These are phyloP conservation scores for Crucihimalaya himalaica DNA, from an alignment of 345 rosid genomes.

Conservation along the genomic window DNA sequence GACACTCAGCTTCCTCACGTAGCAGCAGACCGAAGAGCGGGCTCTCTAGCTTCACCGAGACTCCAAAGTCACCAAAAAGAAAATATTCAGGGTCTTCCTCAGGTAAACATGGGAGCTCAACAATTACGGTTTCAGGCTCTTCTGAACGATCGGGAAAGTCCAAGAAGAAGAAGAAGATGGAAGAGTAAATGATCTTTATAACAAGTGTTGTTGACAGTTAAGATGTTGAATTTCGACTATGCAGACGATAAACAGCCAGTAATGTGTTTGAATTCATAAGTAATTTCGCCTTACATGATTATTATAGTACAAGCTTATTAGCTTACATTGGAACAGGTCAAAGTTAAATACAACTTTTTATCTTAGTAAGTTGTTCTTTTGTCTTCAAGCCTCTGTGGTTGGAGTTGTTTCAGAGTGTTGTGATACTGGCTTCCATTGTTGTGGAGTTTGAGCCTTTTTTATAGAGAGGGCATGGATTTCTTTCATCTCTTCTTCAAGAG, in stretches of 20 bases:
- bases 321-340: not conserved
- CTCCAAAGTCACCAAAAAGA: constrained; percentile 43
- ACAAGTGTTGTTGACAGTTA: constrained; percentile 1
- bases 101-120: constrained; percentile 17
- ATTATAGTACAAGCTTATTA: constrained; percentile 20
- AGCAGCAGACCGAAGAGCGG: constrained; percentile 52
- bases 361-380: not conserved
- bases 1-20: constrained; percentile 43
- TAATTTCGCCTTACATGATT: constrained; percentile 14
- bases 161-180: constrained; percentile 37
- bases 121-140: constrained; percentile 41
- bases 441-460: constrained; percentile 69
- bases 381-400: constrained; percentile 35
- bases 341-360: not conserved
- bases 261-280: constrained; percentile 8
- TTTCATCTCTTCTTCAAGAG: constrained; percentile 83
- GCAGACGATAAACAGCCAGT: constrained; percentile 3
- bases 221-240: constrained; percentile 4
- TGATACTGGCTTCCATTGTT: constrained; percentile 72
- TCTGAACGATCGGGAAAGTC: constrained; percentile 39
- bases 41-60: constrained; percentile 39
- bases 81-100: constrained; percentile 40
- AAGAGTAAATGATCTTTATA: constrained; percentile 22
- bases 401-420: constrained; percentile 45
- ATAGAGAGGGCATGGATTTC: constrained; percentile 91